Conservation (phyloP, 768 basidiomycete genomes). For the Podaxis rugospora region DNA sequence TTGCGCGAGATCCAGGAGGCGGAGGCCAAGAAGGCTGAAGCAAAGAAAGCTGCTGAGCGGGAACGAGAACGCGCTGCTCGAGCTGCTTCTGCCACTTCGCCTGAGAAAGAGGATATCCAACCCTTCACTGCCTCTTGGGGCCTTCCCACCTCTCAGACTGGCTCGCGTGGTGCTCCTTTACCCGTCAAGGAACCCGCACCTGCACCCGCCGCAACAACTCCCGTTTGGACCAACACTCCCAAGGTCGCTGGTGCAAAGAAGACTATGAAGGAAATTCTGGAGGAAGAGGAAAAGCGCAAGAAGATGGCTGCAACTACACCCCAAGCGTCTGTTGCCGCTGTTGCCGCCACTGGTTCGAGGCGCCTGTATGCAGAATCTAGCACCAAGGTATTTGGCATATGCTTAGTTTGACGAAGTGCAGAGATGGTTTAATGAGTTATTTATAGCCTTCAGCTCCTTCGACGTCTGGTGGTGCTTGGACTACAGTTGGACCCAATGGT, state of each 20-base stretch:
- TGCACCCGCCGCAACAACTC: constrained; percentile 20
- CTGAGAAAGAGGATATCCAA: constrained; percentile 55
- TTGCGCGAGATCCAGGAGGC: constrained; percentile 95
- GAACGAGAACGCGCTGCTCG: constrained; percentile 64
- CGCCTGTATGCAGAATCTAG: constrained; percentile 79
- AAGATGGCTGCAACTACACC: constrained; percentile 36
- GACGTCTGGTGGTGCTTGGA: constrained; percentile 62
- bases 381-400: constrained; percentile 48
- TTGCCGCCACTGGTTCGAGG: constrained; percentile 51
- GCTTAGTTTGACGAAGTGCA: neutral
- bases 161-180: constrained; percentile 35
- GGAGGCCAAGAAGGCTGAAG: constrained; percentile 78
- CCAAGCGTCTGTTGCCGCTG: constrained; percentile 56
- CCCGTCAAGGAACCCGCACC: constrained; percentile 41
- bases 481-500: constrained; percentile 79
- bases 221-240: constrained; percentile 72
- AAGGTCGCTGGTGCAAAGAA: constrained; percentile 66
- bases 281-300: constrained; percentile 91
- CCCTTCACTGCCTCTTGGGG: constrained; percentile 79
- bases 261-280: constrained; percentile 98
- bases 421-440: neutral
- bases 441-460: constrained; percentile 17
- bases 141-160: constrained; percentile 78
- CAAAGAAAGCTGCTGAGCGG: constrained; percentile 68
- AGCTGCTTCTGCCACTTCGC: constrained; percentile 26